Conservation (phyloP, 345 rosid genomes). For the Capsella bursapastoris region DNA sequence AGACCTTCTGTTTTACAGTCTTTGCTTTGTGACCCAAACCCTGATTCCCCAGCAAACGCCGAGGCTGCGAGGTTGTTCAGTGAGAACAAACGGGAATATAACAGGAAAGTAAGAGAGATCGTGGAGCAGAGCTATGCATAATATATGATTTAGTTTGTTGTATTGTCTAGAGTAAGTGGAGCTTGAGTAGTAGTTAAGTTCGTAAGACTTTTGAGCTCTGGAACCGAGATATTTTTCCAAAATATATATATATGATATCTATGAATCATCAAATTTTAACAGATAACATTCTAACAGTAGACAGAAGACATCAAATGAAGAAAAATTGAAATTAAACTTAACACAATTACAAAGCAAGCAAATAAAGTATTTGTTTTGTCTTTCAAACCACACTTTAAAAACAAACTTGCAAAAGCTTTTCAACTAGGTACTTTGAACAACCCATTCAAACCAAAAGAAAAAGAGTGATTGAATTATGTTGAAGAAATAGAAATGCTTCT, state of each 20-base stretch:
- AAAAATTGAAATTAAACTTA: not conserved
- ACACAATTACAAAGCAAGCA: constrained; percentile 35
- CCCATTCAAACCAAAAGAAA: constrained; percentile 37
- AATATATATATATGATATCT: not conserved
- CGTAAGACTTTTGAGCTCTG: not conserved
- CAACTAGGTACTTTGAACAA: constrained; percentile 41
- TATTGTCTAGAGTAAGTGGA: constrained; percentile 19
- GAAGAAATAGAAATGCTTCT: constrained; percentile 20
- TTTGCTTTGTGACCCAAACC: constrained; percentile 78
- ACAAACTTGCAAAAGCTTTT: constrained; percentile 17
- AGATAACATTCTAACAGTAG: not conserved
- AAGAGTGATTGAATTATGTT: constrained; percentile 20
- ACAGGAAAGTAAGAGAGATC: constrained; percentile 63
- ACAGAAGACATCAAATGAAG: constrained; percentile 12
- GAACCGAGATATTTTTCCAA: not conserved
- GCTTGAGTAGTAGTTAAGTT: constrained; percentile 2
- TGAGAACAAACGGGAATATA: constrained; percentile 64
- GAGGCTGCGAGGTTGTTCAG: constrained; percentile 78
- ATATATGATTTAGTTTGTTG: constrained; percentile 18
- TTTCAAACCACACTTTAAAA: constrained; percentile 41
- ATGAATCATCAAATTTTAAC: not conserved
- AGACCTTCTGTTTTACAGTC: constrained; percentile 47
- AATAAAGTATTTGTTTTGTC: constrained; percentile 17
- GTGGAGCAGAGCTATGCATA: constrained; percentile 63
- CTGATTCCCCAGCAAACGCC: constrained; percentile 69